Percentiles rank a stretch among this genome's conserved stretches.
Evolutionary conservation across 208 protist species (phyloP).

Genomic region (Acanthamoeba royreba): DNA sequence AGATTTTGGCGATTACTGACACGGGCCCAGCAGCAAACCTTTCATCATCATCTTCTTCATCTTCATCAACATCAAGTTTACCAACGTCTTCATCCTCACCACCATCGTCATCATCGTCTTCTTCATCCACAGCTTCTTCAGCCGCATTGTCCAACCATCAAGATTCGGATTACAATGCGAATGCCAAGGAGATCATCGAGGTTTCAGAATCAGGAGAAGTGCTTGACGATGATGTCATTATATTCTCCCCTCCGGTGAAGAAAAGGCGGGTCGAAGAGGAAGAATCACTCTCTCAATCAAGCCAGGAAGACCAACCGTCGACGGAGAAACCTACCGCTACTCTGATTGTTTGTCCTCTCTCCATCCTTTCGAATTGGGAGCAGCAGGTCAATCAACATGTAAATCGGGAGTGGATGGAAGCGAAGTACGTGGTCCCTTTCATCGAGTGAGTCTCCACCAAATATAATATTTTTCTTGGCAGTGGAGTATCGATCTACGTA

Average conservation of each 20-base stretch:
- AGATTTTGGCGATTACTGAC: too few relatives aligned
- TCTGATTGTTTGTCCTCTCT: not conserved
- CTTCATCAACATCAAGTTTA: not conserved
- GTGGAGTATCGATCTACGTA: not conserved
- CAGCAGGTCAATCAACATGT: constrained; percentile 22
- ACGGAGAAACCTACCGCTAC: not conserved
- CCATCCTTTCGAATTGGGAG: constrained; percentile 8
- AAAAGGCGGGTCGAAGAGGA: not conserved
- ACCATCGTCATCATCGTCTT: too few relatives aligned
- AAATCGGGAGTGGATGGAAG: not conserved
- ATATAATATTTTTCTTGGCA: too few relatives aligned
- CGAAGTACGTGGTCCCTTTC: too few relatives aligned
- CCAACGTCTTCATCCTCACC: not conserved
- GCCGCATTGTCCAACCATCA: not conserved
- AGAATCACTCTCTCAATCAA: too few relatives aligned
- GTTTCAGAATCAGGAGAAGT: not conserved
- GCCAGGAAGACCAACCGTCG: not conserved
- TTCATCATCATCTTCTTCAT: not conserved
- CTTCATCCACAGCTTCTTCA: too few relatives aligned
- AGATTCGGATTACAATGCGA: not conserved
- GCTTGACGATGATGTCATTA: not conserved
- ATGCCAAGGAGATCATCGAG: not conserved
- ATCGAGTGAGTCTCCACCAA: too few relatives aligned
- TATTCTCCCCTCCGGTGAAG: not conserved
- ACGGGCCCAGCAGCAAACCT: too few relatives aligned